Evolutionary conservation across 2,329 filamentous ascomycete species (phyloP).

Genomic region (Colletotrichum tofieldiae): DNA sequence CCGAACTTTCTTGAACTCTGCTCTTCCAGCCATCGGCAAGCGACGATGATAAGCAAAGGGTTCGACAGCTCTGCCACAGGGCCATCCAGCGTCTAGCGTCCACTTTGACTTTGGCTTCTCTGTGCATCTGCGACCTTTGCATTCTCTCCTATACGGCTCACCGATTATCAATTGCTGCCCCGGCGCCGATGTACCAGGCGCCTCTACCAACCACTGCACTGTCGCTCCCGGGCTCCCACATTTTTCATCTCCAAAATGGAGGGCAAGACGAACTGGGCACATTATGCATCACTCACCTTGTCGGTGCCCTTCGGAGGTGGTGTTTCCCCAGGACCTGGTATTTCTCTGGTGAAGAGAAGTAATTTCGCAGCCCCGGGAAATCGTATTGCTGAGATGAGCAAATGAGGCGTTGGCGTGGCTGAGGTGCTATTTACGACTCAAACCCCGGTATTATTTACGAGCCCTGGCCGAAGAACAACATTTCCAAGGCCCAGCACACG

Average conservation of each 20-base stretch:
- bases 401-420: conserved; percentile 36
- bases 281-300: background rate
- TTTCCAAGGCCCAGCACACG: conserved; percentile 19
- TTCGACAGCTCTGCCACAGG: conserved; percentile 22
- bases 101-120: conserved; percentile 13
- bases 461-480: background rate
- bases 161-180: conserved; percentile 13
- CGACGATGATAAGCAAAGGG: background rate
- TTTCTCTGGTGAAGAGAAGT: background rate
- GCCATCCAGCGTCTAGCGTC: conserved; percentile 11
- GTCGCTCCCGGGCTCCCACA: conserved; percentile 18
- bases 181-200: conserved; percentile 17
- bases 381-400: conserved; percentile 34
- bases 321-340: background rate
- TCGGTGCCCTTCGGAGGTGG: background rate
- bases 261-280: background rate
- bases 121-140: background rate
- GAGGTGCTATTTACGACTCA: conserved; percentile 34
- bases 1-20: conserved; percentile 14
- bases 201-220: conserved; percentile 10
- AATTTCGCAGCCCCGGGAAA: conserved; percentile 21
- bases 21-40: conserved; percentile 3
- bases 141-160: conserved; percentile 8
- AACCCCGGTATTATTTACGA: conserved; percentile 34
- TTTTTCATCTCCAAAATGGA: background rate